Evolutionary conservation across 805 yeast species (phyloP).

Genomic region (Kockiozyma suomiensis): DNA sequence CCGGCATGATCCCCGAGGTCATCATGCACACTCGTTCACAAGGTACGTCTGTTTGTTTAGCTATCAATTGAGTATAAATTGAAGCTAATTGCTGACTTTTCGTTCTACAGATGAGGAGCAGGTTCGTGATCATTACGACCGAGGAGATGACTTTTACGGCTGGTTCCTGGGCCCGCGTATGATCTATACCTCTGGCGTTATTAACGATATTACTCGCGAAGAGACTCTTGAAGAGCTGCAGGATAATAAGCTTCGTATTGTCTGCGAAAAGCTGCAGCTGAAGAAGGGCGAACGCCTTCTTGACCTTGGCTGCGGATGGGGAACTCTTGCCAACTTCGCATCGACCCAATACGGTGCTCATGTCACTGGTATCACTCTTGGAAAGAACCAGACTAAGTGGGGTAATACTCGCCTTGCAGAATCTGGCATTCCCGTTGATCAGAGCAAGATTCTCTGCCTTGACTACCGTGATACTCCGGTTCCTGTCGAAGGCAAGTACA

Average conservation of each 20-base stretch:
- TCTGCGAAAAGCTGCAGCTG: conserved; percentile 82
- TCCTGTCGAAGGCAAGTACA: conserved; percentile 63
- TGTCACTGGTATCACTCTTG: conserved; percentile 88
- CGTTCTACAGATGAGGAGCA: conserved; percentile 84
- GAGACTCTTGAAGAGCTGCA: conserved; percentile 74
- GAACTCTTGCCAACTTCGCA: conserved; percentile 83
- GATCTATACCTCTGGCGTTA: conserved; percentile 88
- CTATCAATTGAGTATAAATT: neutral
- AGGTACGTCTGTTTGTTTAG: conserved; percentile 25
- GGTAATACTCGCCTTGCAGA: conserved; percentile 71
- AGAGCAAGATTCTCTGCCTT: conserved; percentile 74
- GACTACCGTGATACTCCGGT: conserved; percentile 91
- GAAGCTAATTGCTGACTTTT: too few relatives aligned
- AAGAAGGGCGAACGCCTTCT: conserved; percentile 71
- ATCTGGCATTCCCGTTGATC: conserved; percentile 69
- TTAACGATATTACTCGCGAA: conserved; percentile 66
- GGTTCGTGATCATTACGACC: conserved; percentile 92
- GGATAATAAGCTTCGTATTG: conserved; percentile 85
- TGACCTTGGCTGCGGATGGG: conserved; percentile 96
- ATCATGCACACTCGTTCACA: conserved; percentile 89
- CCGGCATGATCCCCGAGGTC: conserved; percentile 91
- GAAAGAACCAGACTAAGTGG: conserved; percentile 88
- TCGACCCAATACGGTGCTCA: conserved; percentile 80
- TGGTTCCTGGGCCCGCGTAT: conserved; percentile 95
- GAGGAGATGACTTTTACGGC: conserved; percentile 92